phyloP scores from a whole-genome alignment of 441 rosid species.

The Erysimum cheiri region DNA sequence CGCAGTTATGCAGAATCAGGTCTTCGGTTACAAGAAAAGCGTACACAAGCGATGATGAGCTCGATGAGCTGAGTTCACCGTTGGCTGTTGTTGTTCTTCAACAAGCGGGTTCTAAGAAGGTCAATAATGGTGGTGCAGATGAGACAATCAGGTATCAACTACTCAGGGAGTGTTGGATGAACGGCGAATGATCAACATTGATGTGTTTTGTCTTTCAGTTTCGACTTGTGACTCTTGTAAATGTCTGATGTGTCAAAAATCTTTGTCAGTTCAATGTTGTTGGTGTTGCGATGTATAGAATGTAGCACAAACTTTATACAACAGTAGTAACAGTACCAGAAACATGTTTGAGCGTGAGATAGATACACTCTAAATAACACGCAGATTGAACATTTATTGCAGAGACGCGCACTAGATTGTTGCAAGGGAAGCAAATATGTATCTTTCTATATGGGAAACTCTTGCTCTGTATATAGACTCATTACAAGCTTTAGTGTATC shows the following conservation, averaged over 20 bases:
- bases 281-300: slow-evolving; percentile 25
- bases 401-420: neutral
- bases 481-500: slow-evolving; percentile 34
- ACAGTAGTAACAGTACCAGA: slow-evolving; percentile 1
- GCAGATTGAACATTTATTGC: neutral
- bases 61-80: slow-evolving; percentile 87
- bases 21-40: slow-evolving; percentile 73
- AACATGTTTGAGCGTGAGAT: neutral
- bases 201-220: neutral
- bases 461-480: slow-evolving; percentile 17
- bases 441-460: neutral
- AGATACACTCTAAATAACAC: neutral
- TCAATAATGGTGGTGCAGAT: slow-evolving; percentile 56
- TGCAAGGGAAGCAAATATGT: neutral
- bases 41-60: slow-evolving; percentile 95
- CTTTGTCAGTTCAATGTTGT: neutral
- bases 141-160: slow-evolving; percentile 71
- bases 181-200: slow-evolving; percentile 47
- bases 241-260: slow-evolving; percentile 17
- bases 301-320: neutral
- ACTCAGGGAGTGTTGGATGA: slow-evolving; percentile 83
- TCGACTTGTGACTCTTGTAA: slow-evolving; percentile 26
- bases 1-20: slow-evolving; percentile 61
- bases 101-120: slow-evolving; percentile 43
- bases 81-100: slow-evolving; percentile 67